A percentile compares a stretch with the other conserved stretches of the same genome.
These are phyloP conservation scores for Pythium periplocum DNA, from an alignment of 352 stramenopile genomes.

Conservation along the genomic window DNA sequence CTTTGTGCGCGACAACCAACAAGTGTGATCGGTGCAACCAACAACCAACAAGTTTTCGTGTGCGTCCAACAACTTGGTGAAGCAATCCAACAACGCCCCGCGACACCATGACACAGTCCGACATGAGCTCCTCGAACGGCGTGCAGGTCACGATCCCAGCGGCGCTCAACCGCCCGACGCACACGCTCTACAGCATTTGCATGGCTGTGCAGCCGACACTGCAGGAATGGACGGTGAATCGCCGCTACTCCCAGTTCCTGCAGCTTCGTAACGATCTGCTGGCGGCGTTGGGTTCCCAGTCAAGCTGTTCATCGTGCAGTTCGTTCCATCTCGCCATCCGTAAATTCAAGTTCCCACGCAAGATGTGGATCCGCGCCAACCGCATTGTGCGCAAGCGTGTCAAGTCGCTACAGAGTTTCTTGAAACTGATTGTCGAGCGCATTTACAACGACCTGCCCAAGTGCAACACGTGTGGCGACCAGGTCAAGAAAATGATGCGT, in stretches of 20 bases:
- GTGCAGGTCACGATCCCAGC: constrained; percentile 81
- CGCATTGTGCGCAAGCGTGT: constrained; percentile 63
- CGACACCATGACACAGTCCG: too few relatives aligned
- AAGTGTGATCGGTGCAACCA: too few relatives aligned
- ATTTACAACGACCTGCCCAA: constrained; percentile 75
- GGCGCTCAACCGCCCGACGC: constrained; percentile 72
- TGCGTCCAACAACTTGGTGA: too few relatives aligned
- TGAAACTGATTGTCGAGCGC: constrained; percentile 62
- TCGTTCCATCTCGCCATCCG: constrained; percentile 56
- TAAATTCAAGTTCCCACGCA: constrained; percentile 63
- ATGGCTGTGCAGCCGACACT: constrained; percentile 71
- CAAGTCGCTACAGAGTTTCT: constrained; percentile 59
- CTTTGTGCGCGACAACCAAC: too few relatives aligned
- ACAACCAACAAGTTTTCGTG: too few relatives aligned
- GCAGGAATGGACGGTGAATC: constrained; percentile 83
- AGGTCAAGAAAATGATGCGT: constrained; percentile 62
- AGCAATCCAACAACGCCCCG: too few relatives aligned
- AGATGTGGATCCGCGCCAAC: constrained; percentile 68
- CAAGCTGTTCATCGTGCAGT: constrained; percentile 53
- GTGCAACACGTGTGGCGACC: constrained; percentile 61
- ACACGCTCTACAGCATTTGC: constrained; percentile 84
- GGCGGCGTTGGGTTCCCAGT: constrained; percentile 27
- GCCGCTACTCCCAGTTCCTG: constrained; percentile 84
- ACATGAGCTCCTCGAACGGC: constrained; percentile 11
- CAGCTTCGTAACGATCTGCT: constrained; percentile 69